These are phyloP conservation scores for Micractinium sp. DNA, from an alignment of 139 green algal genomes.

Conservation along the genomic window DNA sequence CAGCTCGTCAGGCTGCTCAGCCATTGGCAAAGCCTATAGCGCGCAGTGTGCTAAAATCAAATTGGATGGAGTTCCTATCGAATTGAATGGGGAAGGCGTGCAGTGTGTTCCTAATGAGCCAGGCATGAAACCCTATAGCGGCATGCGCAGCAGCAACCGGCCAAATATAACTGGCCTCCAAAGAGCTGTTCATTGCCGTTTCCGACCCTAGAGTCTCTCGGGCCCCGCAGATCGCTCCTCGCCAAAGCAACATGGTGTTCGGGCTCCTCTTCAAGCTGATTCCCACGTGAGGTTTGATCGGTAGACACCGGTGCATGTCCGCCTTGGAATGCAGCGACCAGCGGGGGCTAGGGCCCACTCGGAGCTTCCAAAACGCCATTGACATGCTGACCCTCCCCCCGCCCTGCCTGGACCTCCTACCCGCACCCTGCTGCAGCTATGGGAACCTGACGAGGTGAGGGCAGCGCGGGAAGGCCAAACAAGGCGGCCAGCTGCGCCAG, in stretches of 20 bases:
- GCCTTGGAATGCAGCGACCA: neutral
- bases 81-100: neutral
- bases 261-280: constrained; percentile 14
- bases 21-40: too few species aligned
- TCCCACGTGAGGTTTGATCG: constrained; percentile 1
- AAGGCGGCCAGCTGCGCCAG: too few species aligned
- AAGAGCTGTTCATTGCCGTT: too few species aligned
- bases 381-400: neutral
- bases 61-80: too few species aligned
- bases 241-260: constrained; percentile 1
- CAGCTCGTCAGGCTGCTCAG: neutral
- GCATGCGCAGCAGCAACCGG: neutral
- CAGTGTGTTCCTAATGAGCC: neutral
- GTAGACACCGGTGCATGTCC: neutral
- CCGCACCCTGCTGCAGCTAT: neutral
- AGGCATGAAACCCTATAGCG: too few species aligned
- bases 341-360: neutral
- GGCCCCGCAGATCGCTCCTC: neutral
- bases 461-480: too few species aligned
- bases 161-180: too few species aligned
- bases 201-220: neutral
- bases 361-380: neutral
- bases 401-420: neutral
- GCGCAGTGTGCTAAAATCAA: too few species aligned
- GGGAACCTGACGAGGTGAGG: constrained; percentile 3